A percentile compares a stretch with the other conserved stretches of the same genome.
These are phyloP conservation scores for Saccharomycopsis sp. DNA, from an alignment of 805 yeast species.

Conservation along the genomic window DNA sequence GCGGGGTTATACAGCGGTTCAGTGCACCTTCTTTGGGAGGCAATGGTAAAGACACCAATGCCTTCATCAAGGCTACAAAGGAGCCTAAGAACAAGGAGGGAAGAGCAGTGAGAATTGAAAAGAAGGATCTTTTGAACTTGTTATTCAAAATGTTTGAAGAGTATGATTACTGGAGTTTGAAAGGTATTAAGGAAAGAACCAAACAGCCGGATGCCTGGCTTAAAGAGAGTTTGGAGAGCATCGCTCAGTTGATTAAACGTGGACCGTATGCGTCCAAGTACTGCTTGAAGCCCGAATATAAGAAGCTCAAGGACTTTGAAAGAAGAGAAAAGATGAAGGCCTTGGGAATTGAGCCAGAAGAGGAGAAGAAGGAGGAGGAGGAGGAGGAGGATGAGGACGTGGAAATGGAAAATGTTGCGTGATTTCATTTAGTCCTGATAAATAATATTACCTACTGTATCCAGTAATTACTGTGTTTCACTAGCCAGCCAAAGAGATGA, in stretches of 20 bases:
- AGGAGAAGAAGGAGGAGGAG: slow-evolving; percentile 22
- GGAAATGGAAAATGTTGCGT: slow-evolving; percentile 18
- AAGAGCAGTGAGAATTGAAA: slow-evolving; percentile 90
- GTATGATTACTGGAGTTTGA: slow-evolving; percentile 93
- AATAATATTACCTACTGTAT: no score
- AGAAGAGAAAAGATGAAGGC: slow-evolving; percentile 60
- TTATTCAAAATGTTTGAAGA: slow-evolving; percentile 87
- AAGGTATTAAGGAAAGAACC: slow-evolving; percentile 88
- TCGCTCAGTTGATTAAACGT: slow-evolving; percentile 83
- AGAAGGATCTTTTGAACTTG: slow-evolving; percentile 82
- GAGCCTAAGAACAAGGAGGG: slow-evolving; percentile 59
- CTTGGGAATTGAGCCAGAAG: slow-evolving; percentile 27
- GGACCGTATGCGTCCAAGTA: slow-evolving; percentile 95
- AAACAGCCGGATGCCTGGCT: slow-evolving; percentile 92
- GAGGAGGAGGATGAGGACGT: slow-evolving; percentile 28
- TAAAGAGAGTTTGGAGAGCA: slow-evolving; percentile 83
- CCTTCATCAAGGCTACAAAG: slow-evolving; percentile 37
- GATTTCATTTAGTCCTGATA: no score
- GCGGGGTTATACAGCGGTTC: slow-evolving; percentile 53
- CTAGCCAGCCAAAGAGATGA: no score
- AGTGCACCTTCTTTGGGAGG: slow-evolving; percentile 51
- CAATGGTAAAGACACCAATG: slow-evolving; percentile 42
- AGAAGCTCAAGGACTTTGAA: slow-evolving; percentile 68
- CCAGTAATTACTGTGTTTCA: no score
- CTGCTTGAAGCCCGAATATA: slow-evolving; percentile 84